A percentile compares a stretch with the other conserved stretches of the same genome.
These are phyloP conservation scores for Paraconiothyrium sp. DNA, from an alignment of 2,329 filamentous ascomycete species.

Conservation along the genomic window DNA sequence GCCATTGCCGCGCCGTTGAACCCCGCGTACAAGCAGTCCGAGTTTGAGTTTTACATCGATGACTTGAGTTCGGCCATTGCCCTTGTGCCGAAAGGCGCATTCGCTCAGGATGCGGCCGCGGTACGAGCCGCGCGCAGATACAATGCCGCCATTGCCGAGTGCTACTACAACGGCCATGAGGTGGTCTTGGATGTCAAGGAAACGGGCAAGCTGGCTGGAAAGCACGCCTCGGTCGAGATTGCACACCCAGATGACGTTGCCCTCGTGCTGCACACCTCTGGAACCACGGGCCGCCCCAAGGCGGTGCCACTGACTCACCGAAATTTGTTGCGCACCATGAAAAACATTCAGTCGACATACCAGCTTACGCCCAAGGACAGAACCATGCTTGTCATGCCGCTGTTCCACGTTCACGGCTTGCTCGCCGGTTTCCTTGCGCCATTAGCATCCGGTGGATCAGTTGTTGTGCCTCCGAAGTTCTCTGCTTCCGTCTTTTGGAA, in stretches of 20 bases:
- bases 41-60: conserved; percentile 93
- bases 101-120: conserved; percentile 71
- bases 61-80: conserved; percentile 83
- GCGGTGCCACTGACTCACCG: conserved; percentile 81
- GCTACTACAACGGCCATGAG: conserved; percentile 78
- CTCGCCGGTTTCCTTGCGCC: conserved; percentile 83
- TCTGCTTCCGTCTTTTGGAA: conserved; percentile 84
- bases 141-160: conserved; percentile 85
- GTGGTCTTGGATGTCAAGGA: conserved; percentile 83
- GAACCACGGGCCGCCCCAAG: conserved; percentile 86
- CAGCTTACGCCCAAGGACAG: conserved; percentile 74
- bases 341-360: conserved; percentile 83
- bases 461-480: conserved; percentile 81
- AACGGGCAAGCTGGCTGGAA: conserved; percentile 69
- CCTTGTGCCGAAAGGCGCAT: conserved; percentile 77
- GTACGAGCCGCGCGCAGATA: conserved; percentile 82
- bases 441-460: conserved; percentile 77
- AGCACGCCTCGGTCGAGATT: conserved; percentile 59
- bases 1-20: conserved; percentile 88
- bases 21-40: conserved; percentile 85
- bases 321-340: conserved; percentile 84
- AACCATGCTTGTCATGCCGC: conserved; percentile 87
- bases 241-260: conserved; percentile 82
- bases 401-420: conserved; percentile 91
- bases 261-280: conserved; percentile 83